Conservation (phyloP, 164 flowering plant species). For the Hamamelis virginiana region DNA sequence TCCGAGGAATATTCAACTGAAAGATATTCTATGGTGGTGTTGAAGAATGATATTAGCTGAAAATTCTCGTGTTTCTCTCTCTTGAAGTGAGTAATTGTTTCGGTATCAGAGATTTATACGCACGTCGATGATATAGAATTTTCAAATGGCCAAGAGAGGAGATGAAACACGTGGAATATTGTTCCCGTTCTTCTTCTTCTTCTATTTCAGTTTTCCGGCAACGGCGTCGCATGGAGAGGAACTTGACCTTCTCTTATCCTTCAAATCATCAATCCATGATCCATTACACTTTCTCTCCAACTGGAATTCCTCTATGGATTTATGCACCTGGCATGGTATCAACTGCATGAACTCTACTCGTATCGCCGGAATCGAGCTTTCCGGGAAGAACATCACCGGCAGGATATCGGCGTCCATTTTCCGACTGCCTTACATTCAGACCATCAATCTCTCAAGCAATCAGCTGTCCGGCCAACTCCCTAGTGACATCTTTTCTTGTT, state of each 20-base stretch:
- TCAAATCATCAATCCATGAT: constrained; percentile 57
- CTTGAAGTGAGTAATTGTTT: background rate
- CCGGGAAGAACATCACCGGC: constrained; percentile 69
- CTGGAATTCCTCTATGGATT: constrained; percentile 46
- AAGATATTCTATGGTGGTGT: background rate
- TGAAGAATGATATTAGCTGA: background rate
- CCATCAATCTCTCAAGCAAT: constrained; percentile 59
- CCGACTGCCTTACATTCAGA: constrained; percentile 38
- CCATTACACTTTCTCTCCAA: constrained; percentile 42
- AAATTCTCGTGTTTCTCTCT: background rate
- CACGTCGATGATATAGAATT: constrained; percentile 1
- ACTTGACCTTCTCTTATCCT: constrained; percentile 44
- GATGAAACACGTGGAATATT: background rate
- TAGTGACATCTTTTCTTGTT: constrained; percentile 25
- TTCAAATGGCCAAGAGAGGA: constrained; percentile 5
- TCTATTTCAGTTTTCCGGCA: constrained; percentile 8
- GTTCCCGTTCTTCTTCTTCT: constrained; percentile 13
- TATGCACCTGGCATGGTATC: constrained; percentile 70
- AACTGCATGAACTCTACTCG: constrained; percentile 48
- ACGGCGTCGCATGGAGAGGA: constrained; percentile 29
- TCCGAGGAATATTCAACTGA: constrained; percentile 3
- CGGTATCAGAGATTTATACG: background rate
- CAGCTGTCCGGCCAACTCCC: constrained; percentile 58
- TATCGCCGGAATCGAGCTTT: constrained; percentile 45
- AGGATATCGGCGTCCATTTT: constrained; percentile 40